Base-by-base conservation (phyloP, 2,329 filamentous ascomycete genomes). In the Fusarium abutilonis region DNA sequence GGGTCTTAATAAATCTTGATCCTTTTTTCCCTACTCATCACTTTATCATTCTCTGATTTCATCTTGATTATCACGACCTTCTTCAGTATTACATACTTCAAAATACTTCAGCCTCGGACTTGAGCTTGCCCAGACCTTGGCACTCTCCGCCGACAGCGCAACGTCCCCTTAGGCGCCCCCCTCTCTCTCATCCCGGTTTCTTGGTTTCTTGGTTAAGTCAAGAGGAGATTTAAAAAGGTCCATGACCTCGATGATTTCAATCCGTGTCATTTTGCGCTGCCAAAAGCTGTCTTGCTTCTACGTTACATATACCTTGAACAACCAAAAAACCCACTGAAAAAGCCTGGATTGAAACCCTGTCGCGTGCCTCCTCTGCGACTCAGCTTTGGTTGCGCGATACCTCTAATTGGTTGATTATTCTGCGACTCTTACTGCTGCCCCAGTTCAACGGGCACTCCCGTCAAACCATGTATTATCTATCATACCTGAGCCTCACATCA, bases 111-210 rank as follows among this genome's bases (percentile, higher is more conserved):
- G 46, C 58, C 50, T 57, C 43, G 57, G 55, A 39, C 49, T 26
- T 8, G 23, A 19, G 23, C 23, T 26, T 8, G 67, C 63, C 67
- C 63, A 70, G 60, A 44, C 52, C 67, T 70, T 70, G 67, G 67
- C 67, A 51, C 61, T 52, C 54, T 54, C 54, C 52, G 52, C 48
- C 23, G 52, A 54, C 52, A 42, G 50, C 56, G 61, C 58, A 60
- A 60, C 63, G 67, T 42, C 41, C 42, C 29, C 46, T 21, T 49
- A 3, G 13, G 49, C 49, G 35, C 53, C 60, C 51, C 47, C 42
- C 52, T 19, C 19, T 19, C 19, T 19, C 19, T 19, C 47, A 58
- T 44, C 59, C 44, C 36, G 36, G 55, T 49, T 54, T 58, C n/a
- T 34, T 44, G 23, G 13, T 29, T 52, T 58, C n/a, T 34, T 44